Percentiles rank a stretch among this genome's conserved stretches.
These are phyloP conservation scores for Jacaranda mimosifolia DNA, from an alignment of 257 asterid genomes.

Conservation along the genomic window DNA sequence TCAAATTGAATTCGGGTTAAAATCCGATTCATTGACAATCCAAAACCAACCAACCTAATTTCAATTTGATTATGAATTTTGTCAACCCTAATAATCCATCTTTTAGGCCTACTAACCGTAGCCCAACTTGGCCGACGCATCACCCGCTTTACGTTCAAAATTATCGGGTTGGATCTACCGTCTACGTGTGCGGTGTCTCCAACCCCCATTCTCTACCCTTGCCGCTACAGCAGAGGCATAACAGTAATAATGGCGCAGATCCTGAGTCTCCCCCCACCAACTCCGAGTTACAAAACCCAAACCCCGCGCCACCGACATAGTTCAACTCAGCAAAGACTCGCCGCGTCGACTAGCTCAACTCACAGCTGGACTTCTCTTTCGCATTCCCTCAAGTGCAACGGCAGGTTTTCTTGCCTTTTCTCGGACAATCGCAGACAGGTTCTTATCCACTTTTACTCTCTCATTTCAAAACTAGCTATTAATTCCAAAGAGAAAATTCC, in stretches of 20 bases:
- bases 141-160: too few species aligned
- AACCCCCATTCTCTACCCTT: not conserved
- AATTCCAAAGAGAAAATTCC: not conserved
- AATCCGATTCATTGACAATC: too few species aligned
- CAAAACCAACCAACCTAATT: too few species aligned
- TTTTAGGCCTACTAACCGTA: not conserved
- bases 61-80: too few species aligned
- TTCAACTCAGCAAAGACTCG: constrained; percentile 32
- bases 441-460: constrained; percentile 8
- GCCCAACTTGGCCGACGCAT: not conserved
- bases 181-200: too few species aligned
- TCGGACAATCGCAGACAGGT: constrained; percentile 81
- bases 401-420: constrained; percentile 75
- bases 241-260: constrained; percentile 65
- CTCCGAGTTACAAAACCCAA: constrained; percentile 28
- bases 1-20: too few species aligned
- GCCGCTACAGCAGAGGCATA: constrained; percentile 12
- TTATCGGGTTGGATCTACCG: not conserved
- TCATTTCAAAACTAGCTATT: not conserved
- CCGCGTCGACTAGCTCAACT: constrained; percentile 34
- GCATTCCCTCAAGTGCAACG: constrained; percentile 54
- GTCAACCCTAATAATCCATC: too few species aligned
- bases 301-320: constrained; percentile 40
- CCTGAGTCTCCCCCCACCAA: constrained; percentile 50
- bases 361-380: constrained; percentile 53